phyloP scores from a whole-genome alignment of 2,329 filamentous ascomycete genomes.

The Fusarium concolor region DNA sequence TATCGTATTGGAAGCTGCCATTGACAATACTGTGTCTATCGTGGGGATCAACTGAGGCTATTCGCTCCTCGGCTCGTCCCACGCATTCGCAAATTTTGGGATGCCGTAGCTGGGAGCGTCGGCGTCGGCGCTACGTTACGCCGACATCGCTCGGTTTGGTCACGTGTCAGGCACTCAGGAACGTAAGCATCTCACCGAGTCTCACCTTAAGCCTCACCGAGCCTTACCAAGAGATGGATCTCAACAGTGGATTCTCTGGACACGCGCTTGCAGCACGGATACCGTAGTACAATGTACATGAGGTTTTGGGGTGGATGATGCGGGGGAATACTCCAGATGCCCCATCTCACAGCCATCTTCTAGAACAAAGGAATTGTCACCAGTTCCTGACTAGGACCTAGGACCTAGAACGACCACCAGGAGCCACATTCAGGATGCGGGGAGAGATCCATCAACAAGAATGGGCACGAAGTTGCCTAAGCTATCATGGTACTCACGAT shows the following conservation, averaged over 20 bases:
- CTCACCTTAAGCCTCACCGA: constrained; percentile 30
- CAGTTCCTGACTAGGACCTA: constrained; percentile 47
- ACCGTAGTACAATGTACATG: constrained; percentile 44
- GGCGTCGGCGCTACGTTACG: constrained; percentile 29
- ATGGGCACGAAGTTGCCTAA: constrained; percentile 28
- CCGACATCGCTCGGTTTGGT: background rate
- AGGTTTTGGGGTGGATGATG: constrained; percentile 41
- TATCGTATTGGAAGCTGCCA: constrained; percentile 48
- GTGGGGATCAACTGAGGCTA: constrained; percentile 32
- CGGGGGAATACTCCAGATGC: constrained; percentile 47
- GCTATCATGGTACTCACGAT: constrained; percentile 36
- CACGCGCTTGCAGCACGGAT: constrained; percentile 48
- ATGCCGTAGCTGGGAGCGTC: constrained; percentile 18
- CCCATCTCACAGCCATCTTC: constrained; percentile 44
- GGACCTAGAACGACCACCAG: constrained; percentile 25
- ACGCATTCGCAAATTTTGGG: constrained; percentile 41
- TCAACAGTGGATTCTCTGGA: constrained; percentile 39
- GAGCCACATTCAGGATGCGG: constrained; percentile 37
- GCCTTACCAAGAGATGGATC: constrained; percentile 39
- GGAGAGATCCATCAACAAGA: constrained; percentile 38
- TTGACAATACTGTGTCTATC: constrained; percentile 41
- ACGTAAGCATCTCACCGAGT: constrained; percentile 3
- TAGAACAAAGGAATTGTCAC: constrained; percentile 39
- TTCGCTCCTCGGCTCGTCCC: constrained; percentile 36
- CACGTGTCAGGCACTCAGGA: constrained; percentile 4